Evolutionary conservation across 306 rosid species (phyloP), one percentile per base, ranked within the genome.

Genomic region (Hippophae tibetana): DNA sequence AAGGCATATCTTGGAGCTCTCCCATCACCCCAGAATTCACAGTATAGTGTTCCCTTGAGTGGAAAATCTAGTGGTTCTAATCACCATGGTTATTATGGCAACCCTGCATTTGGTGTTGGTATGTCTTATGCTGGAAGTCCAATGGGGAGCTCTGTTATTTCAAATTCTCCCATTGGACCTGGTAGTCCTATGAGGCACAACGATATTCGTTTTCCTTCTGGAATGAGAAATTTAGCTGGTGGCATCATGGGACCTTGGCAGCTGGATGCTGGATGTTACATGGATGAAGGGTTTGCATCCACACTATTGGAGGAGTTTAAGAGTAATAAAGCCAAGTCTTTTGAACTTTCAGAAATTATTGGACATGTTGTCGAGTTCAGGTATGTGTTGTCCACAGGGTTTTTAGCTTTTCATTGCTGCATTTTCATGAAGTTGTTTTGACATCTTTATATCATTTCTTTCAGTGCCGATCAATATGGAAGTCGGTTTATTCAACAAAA

Each of bases 401-500:
- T 68, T 54, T 44, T 52, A 62, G 50, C 41, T 52, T 72, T 41
- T 67, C 13, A 11, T 47, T 66, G 3, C n/a, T 53, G 49, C 12
- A 8, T 62, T 56, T n/a, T 64, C 43, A n/a, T 41, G n/a, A 14
- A 60, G 53, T 26, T 57, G 46, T 58, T 52, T 62, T 26, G 12
- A 65, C 60, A 63, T 8, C 40, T 43, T 69, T 47, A 3, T 46
- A 51, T 38, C 53, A 41, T 74, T 23, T n/a, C 79, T 62, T 71
- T 62, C 78, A 90, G 97, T 66, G 88, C 86, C 9, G 95, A 86
- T 81, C 97, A 90, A 62, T 90, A 90, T 62, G 97, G 94, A 54
- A 90, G 97, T 68, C 88, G 87, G 13, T 90, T 87, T 68, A 90
- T 90, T 63, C 97, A 90, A 67, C 97, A 89, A 69, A 89, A 89